phyloP scores from a whole-genome alignment of 2,329 filamentous ascomycete species.

The Bretziella fagacearum region DNA sequence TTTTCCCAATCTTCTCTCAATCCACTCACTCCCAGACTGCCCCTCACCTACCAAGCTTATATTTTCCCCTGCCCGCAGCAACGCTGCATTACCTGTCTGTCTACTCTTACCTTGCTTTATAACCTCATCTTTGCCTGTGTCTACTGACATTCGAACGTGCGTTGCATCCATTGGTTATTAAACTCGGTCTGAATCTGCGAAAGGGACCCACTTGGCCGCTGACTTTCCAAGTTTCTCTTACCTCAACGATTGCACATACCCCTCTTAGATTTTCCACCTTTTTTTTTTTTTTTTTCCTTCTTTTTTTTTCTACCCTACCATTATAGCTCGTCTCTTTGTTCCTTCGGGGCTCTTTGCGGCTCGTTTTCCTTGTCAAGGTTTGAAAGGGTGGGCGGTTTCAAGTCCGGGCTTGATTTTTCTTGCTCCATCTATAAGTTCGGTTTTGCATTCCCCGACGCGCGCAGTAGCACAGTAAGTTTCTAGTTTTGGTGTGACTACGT shows the following conservation, averaged over 20 bases:
- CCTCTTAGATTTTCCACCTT: not conserved
- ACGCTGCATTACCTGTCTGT: too few species aligned
- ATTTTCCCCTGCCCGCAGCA: too few species aligned
- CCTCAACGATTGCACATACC: conserved; percentile 3
- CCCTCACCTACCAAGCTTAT: too few species aligned
- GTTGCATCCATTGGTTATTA: not conserved
- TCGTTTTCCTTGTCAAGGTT: not conserved
- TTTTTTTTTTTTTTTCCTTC: not conserved
- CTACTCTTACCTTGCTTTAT: too few species aligned
- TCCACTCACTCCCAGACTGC: too few species aligned
- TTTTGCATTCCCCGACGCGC: not conserved
- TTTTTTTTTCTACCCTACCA: not conserved
- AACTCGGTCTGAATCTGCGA: not conserved
- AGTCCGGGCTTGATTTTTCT: conserved; percentile 4
- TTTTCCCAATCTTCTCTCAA: not conserved
- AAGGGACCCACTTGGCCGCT: not conserved
- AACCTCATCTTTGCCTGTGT: too few species aligned
- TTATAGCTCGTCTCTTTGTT: not conserved
- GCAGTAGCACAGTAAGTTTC: not conserved
- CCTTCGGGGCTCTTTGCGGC: not conserved
- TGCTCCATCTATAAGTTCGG: conserved; percentile 1
- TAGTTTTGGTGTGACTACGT: not conserved
- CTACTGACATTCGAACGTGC: not conserved
- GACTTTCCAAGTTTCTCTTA: conserved; percentile 4
- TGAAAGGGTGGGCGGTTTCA: not conserved